Evolutionary conservation across 2,329 filamentous ascomycete genomes (phyloP).

Genomic region (Exophiala viscosa): DNA sequence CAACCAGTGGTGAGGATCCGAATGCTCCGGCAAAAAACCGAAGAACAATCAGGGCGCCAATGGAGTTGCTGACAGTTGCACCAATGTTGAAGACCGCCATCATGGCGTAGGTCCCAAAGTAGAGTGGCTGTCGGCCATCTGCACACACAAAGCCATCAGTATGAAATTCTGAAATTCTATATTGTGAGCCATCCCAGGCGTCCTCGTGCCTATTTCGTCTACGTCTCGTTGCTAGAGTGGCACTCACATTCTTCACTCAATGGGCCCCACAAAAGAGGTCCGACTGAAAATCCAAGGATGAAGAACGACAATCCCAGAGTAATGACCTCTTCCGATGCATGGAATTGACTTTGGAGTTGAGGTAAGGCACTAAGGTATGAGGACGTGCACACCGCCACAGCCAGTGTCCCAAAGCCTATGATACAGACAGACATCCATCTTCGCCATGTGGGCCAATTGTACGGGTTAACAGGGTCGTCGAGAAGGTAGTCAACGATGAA

Average conservation of each 20-base stretch:
- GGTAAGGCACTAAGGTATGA: constrained; percentile 49
- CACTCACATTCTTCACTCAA: constrained; percentile 48
- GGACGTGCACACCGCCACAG: constrained; percentile 65
- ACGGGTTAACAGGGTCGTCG: constrained; percentile 64
- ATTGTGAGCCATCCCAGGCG: no score
- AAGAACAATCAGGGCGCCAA: constrained; percentile 60
- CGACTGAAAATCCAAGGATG: constrained; percentile 58
- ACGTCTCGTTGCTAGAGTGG: no score
- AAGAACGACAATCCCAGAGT: constrained; percentile 63
- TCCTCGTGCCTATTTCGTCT: no score
- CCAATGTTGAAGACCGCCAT: constrained; percentile 62
- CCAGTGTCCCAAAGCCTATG: constrained; percentile 64
- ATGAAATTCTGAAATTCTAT: no score
- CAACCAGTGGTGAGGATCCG: constrained; percentile 59
- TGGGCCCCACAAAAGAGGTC: constrained; percentile 64
- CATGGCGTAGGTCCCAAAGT: constrained; percentile 55
- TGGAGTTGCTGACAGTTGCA: constrained; percentile 55
- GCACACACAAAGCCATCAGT: constrained; percentile 32
- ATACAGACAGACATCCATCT: constrained; percentile 66
- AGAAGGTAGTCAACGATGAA: constrained; percentile 66
- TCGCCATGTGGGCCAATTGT: constrained; percentile 52
- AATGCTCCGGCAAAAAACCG: constrained; percentile 64
- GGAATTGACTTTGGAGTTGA: no score
- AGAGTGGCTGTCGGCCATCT: constrained; percentile 58
- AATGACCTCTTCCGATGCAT: constrained; percentile 36